Percentiles rank a stretch among this genome's conserved stretches.
These are phyloP conservation scores for Talaromyces sp. DNA, from an alignment of 2,329 filamentous ascomycete genomes.

Conservation along the genomic window DNA sequence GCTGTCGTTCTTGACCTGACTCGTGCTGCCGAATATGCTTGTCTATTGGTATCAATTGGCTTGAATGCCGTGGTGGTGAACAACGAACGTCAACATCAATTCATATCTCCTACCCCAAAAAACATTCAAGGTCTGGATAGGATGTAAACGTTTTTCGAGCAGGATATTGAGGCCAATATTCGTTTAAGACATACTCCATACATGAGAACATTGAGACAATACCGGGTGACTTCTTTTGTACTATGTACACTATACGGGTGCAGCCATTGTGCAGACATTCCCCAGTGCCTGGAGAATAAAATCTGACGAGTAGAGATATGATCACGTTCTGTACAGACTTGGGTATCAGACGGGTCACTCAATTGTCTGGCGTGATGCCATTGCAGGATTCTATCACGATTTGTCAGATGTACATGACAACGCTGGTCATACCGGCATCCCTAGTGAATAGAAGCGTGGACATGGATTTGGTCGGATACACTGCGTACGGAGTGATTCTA, in stretches of 20 bases:
- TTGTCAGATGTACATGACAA: constrained; percentile 57
- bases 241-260: constrained; percentile 57
- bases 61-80: constrained; percentile 64
- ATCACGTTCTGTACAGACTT: constrained; percentile 55
- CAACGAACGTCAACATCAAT: constrained; percentile 70
- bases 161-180: constrained; percentile 61
- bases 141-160: constrained; percentile 63
- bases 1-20: constrained; percentile 53
- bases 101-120: constrained; percentile 48
- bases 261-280: constrained; percentile 57
- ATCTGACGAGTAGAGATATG: constrained; percentile 57
- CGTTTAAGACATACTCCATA: constrained; percentile 51
- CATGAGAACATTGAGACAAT: constrained; percentile 60
- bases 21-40: constrained; percentile 58
- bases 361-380: constrained; percentile 67
- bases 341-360: constrained; percentile 64
- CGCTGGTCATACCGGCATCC: constrained; percentile 53
- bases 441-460: constrained; percentile 63
- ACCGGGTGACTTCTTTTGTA: constrained; percentile 61
- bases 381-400: constrained; percentile 60
- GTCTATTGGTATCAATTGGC: constrained; percentile 60
- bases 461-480: constrained; percentile 58
- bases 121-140: constrained; percentile 59
- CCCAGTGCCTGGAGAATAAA: constrained; percentile 45
- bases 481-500: constrained; percentile 49